These are phyloP conservation scores for Pseudonitzschia multistriata DNA, from an alignment of 108 stramenopile genomes.

Conservation along the genomic window DNA sequence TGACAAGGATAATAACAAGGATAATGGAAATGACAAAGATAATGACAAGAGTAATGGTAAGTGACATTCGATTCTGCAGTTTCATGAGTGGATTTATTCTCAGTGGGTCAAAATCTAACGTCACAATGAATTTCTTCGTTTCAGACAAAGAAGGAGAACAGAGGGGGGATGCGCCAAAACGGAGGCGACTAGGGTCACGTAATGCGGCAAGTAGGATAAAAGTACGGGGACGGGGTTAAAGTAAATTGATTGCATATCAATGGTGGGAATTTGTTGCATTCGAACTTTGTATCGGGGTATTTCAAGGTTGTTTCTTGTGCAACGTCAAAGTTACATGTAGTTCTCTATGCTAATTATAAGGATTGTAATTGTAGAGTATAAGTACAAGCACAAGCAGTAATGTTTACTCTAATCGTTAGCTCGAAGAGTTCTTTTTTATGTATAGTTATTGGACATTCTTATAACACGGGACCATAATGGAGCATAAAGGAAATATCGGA, in stretches of 20 bases:
- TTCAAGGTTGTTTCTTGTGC: not conserved
- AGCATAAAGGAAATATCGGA: no score
- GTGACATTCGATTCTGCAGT: no score
- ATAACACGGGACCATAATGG: no score
- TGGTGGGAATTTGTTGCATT: not conserved
- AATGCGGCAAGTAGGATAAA: not conserved
- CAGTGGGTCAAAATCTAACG: not conserved
- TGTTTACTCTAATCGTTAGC: no score
- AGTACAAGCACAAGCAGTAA: no score
- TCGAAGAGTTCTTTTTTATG: no score
- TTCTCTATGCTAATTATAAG: not conserved
- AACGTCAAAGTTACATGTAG: not conserved
- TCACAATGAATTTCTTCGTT: no score
- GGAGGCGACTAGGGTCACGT: not conserved
- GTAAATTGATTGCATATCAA: not conserved
- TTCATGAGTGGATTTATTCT: no score
- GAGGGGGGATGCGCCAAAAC: not conserved
- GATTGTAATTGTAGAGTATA: no score
- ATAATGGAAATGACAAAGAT: constrained; percentile 12
- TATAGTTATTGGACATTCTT: no score
- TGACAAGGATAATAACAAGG: constrained; percentile 13
- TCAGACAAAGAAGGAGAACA: not conserved
- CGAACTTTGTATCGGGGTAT: no score
- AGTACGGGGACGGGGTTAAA: not conserved
- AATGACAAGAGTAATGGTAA: constrained; percentile 2